phyloP scores from a whole-genome alignment of 2,329 filamentous ascomycete species.

The Tolypocladium capitatum region DNA sequence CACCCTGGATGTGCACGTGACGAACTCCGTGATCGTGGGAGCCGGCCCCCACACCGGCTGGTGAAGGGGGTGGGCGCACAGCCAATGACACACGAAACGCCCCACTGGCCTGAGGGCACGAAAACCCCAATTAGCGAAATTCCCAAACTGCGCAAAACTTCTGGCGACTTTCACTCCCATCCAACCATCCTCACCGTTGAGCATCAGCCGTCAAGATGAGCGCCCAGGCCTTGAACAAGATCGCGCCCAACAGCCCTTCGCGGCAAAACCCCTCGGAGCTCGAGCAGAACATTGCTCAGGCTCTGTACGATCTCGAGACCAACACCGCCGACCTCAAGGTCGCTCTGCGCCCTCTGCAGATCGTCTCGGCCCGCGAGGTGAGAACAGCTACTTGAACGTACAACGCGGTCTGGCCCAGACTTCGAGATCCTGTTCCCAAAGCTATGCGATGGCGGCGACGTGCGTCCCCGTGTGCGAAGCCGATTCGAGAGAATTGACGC shows the following conservation, averaged over 20 bases:
- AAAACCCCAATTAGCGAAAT: slow-evolving; percentile 29
- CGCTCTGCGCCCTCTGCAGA: slow-evolving; percentile 92
- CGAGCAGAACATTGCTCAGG: slow-evolving; percentile 90
- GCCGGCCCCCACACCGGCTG: background rate
- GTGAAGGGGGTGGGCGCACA: background rate
- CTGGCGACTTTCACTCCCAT: slow-evolving; percentile 11
- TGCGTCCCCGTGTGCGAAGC: slow-evolving; percentile 9
- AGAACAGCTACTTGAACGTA: slow-evolving; percentile 40
- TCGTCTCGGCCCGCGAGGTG: slow-evolving; percentile 98
- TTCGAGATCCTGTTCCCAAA: slow-evolving; percentile 32
- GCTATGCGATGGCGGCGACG: slow-evolving; percentile 20
- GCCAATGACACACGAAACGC: background rate
- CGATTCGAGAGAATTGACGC: slow-evolving; percentile 12
- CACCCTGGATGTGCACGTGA: background rate
- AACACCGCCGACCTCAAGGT: slow-evolving; percentile 97
- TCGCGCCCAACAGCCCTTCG: slow-evolving; percentile 92
- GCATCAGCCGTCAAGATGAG: slow-evolving; percentile 43
- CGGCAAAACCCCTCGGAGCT: slow-evolving; percentile 93
- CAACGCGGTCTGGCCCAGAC: slow-evolving; percentile 14
- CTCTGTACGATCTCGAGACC: slow-evolving; percentile 97
- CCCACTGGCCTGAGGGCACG: slow-evolving; percentile 16
- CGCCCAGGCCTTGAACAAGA: slow-evolving; percentile 83
- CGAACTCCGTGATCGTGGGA: background rate
- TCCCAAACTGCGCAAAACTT: slow-evolving; percentile 18
- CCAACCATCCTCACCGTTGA: slow-evolving; percentile 17